phyloP scores from a whole-genome alignment of 139 green algal species.

The Coelastrella sp. region DNA sequence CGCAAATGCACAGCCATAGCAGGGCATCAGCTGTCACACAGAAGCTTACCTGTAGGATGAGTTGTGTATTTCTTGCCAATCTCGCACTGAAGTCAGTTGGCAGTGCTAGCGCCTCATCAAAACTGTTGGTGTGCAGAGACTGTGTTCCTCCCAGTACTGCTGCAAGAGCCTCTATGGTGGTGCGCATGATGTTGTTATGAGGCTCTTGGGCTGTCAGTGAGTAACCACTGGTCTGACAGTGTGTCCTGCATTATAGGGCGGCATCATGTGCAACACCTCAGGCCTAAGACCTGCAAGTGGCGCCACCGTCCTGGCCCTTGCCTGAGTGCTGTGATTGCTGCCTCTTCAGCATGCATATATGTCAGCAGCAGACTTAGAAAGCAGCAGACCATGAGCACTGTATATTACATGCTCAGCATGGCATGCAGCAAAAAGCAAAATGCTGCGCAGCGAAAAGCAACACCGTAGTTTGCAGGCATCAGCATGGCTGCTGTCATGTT shows the following conservation, averaged over 20 bases:
- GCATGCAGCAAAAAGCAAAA: too few species aligned
- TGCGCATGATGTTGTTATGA: constrained; percentile 71
- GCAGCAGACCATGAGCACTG: too few species aligned
- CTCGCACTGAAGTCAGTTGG: constrained; percentile 71
- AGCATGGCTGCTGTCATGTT: too few species aligned
- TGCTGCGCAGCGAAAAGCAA: too few species aligned
- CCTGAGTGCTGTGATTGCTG: too few species aligned
- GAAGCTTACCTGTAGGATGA: constrained; percentile 62
- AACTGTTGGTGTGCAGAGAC: constrained; percentile 82
- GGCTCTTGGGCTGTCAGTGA: constrained; percentile 66
- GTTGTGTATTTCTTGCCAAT: constrained; percentile 77
- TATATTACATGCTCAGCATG: too few species aligned
- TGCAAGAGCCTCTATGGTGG: constrained; percentile 68
- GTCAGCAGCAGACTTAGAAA: too few species aligned
- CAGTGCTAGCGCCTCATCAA: constrained; percentile 80
- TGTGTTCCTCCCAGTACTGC: constrained; percentile 79
- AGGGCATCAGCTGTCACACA: too few species aligned
- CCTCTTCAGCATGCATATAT: too few species aligned
- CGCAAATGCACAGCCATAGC: too few species aligned
- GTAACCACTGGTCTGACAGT: constrained; percentile 75
- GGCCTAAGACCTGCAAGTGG: background rate
- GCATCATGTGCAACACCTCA: background rate
- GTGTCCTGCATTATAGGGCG: constrained; percentile 62
- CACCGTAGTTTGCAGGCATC: too few species aligned
- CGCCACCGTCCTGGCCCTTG: background rate